A percentile compares a stretch with the other conserved stretches of the same genome.
Conservation (phyloP, 2,329 filamentous ascomycete genomes). For the Fusarium mexicanum region DNA sequence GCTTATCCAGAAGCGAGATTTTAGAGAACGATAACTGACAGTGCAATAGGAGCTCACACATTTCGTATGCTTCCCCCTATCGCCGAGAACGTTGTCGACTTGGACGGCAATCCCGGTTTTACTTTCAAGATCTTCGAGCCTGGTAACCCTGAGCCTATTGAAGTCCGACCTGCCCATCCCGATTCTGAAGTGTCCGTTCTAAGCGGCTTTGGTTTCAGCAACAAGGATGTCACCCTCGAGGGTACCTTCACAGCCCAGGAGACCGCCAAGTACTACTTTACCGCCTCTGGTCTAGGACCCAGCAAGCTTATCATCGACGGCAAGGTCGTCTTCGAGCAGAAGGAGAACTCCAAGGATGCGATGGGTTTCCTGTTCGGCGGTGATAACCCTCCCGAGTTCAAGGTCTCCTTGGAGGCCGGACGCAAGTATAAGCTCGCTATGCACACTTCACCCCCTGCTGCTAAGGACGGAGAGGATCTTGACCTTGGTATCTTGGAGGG, state of each 20-base stretch:
- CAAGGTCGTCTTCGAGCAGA: constrained; percentile 46
- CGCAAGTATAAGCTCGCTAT: constrained; percentile 46
- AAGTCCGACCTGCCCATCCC: constrained; percentile 38
- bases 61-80: constrained; percentile 40
- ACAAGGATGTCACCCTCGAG: constrained; percentile 45
- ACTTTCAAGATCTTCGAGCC: constrained; percentile 45
- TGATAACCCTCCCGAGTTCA: constrained; percentile 44
- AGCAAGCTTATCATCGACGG: constrained; percentile 46
- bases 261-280: constrained; percentile 47
- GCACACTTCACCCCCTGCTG: constrained; percentile 44
- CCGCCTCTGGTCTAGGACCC: constrained; percentile 45
- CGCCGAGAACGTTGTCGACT: constrained; percentile 43
- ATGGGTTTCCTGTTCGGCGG: constrained; percentile 50
- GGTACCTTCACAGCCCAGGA: constrained; percentile 46
- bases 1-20: background rate
- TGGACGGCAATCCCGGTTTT: constrained; percentile 48
- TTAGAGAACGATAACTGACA: background rate
- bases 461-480: constrained; percentile 36
- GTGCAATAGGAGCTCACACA: constrained; percentile 39
- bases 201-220: constrained; percentile 30
- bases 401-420: constrained; percentile 43
- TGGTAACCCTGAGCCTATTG: constrained; percentile 38
- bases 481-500: constrained; percentile 48
- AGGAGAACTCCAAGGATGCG: constrained; percentile 44
- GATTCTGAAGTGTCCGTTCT: constrained; percentile 41